These are phyloP conservation scores for Dimargaris cristalligena DNA, from an alignment of 192 early-diverging fungal genomes.

Conservation along the genomic window DNA sequence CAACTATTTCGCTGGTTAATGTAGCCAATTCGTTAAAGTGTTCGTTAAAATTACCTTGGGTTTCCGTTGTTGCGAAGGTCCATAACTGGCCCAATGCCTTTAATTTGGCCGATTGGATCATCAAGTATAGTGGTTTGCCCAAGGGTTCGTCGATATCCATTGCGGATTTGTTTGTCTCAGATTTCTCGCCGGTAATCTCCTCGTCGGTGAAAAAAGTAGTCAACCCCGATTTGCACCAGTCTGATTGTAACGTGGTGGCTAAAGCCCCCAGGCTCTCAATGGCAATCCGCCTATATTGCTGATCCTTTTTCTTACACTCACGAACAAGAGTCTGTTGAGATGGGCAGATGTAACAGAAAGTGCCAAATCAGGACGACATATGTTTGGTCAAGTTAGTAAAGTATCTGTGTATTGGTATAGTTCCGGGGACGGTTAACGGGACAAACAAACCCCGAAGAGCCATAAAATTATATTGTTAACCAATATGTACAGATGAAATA, in stretches of 20 bases:
- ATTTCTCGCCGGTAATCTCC: neutral
- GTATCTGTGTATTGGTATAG: no score
- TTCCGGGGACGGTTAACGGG: neutral
- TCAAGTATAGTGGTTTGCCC: constrained; percentile 38
- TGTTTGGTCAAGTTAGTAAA: neutral
- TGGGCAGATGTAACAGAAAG: constrained; percentile 9
- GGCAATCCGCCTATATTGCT: constrained; percentile 43
- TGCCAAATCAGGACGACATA: neutral
- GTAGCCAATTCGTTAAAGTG: neutral
- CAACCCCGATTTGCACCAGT: constrained; percentile 13
- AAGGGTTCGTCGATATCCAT: constrained; percentile 40
- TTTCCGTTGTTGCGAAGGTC: neutral
- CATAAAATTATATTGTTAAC: neutral
- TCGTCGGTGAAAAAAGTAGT: neutral
- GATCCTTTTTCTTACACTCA: constrained; percentile 61
- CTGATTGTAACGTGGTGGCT: constrained; percentile 34
- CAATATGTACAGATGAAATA: constrained; percentile 10
- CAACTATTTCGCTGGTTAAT: neutral
- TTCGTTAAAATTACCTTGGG: neutral
- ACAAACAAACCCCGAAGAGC: neutral
- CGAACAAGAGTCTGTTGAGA: constrained; percentile 33
- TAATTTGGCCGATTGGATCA: constrained; percentile 20
- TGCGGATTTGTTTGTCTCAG: constrained; percentile 16
- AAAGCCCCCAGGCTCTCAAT: constrained; percentile 43
- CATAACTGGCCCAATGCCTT: neutral